Conservation (phyloP, 768 basidiomycete species). For the Baorangia bicolor region DNA sequence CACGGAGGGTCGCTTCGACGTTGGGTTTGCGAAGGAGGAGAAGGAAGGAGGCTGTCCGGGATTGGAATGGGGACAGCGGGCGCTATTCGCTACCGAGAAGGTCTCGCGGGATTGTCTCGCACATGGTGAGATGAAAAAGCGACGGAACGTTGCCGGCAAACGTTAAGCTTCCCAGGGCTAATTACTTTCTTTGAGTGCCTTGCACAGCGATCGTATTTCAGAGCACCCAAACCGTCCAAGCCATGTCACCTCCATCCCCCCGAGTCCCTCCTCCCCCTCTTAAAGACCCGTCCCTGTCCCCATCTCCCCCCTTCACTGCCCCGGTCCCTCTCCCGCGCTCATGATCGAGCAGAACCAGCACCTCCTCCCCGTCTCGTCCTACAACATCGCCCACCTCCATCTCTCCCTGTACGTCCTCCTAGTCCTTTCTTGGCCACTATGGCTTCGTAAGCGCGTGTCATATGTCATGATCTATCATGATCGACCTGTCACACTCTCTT, state of each 20-base stretch:
- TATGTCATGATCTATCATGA: constrained; percentile 33
- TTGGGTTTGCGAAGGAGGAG: constrained; percentile 6
- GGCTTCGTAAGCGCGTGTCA: constrained; percentile 26
- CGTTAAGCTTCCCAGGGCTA: constrained; percentile 35
- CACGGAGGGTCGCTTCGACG: constrained; percentile 20
- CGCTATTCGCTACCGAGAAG: constrained; percentile 39
- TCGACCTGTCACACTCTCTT: constrained; percentile 25
- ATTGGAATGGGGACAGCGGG: constrained; percentile 7
- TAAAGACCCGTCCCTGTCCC: constrained; percentile 20
- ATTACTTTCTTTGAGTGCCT: constrained; percentile 34
- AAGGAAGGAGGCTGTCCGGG: neutral
- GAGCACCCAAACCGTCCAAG: constrained; percentile 7
- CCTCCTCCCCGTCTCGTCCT: constrained; percentile 47
- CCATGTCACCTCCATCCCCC: constrained; percentile 2
- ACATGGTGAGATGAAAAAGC: constrained; percentile 29
- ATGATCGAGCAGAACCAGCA: constrained; percentile 60
- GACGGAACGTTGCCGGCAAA: constrained; percentile 33
- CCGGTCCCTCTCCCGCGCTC: constrained; percentile 10
- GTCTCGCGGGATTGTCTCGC: constrained; percentile 31
- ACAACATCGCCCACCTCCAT: constrained; percentile 64
- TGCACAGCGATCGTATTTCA: constrained; percentile 36
- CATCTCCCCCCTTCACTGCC: constrained; percentile 1
- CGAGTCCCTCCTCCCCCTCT: constrained; percentile 5
- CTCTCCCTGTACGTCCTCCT: constrained; percentile 52
- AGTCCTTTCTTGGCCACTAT: neutral